phyloP scores from a whole-genome alignment of 2,329 filamentous ascomycete species.

The Penicillium sp. region DNA sequence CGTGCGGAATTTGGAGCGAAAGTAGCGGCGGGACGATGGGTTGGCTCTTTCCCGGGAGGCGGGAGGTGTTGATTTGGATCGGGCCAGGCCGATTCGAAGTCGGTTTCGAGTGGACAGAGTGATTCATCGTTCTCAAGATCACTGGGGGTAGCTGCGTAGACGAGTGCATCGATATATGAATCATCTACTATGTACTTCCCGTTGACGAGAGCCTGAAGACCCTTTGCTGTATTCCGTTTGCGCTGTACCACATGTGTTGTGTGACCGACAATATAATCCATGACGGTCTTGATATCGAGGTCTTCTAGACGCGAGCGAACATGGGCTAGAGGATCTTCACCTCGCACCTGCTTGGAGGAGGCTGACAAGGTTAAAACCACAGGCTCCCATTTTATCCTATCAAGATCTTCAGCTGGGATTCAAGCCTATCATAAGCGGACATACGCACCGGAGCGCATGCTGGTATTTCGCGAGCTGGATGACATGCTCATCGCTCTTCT shows the following conservation, averaged over 20 bases:
- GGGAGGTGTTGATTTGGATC: constrained; percentile 69
- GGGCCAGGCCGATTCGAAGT: constrained; percentile 80
- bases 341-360: constrained; percentile 66
- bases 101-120: constrained; percentile 64
- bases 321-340: constrained; percentile 58
- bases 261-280: constrained; percentile 64
- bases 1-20: constrained; percentile 69
- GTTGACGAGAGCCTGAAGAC: constrained; percentile 80
- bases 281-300: constrained; percentile 82
- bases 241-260: constrained; percentile 88
- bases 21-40: constrained; percentile 62
- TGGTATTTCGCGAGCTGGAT: constrained; percentile 71
- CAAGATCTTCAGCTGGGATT: constrained; percentile 5
- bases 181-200: constrained; percentile 72
- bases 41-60: constrained; percentile 70
- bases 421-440: background rate
- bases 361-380: constrained; percentile 80
- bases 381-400: constrained; percentile 73
- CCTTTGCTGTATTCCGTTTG: constrained; percentile 86
- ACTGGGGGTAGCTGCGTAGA: constrained; percentile 55
- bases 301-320: constrained; percentile 69
- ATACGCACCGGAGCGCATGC: constrained; percentile 46
- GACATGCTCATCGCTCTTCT: constrained; percentile 54
- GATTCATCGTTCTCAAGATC: constrained; percentile 52
- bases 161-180: constrained; percentile 70